Percentiles rank a stretch among this genome's conserved stretches.
These are phyloP conservation scores for Coprinellus micaceus DNA, from an alignment of 768 basidiomycete genomes.

Conservation along the genomic window DNA sequence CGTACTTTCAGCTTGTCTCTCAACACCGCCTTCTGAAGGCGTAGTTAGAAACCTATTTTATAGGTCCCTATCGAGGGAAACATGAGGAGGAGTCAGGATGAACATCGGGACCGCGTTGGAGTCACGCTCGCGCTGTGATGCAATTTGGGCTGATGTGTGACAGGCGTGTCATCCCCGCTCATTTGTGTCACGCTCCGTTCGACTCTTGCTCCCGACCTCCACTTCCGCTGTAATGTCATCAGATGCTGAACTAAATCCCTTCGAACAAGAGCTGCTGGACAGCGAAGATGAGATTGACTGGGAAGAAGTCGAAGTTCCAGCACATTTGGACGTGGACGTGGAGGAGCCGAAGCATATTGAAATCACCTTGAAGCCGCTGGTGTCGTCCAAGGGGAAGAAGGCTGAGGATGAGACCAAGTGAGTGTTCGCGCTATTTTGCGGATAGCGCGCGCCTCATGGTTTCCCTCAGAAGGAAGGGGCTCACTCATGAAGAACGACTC, in stretches of 20 bases:
- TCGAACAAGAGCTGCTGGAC: conserved; percentile 18
- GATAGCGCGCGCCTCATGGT: conserved; percentile 14
- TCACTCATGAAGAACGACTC: conserved; percentile 65
- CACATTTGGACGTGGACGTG: conserved; percentile 23
- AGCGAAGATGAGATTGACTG: conserved; percentile 74
- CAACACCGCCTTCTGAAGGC: no score
- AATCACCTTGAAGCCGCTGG: conserved; percentile 60
- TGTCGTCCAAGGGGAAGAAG: conserved; percentile 37
- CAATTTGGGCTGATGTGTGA: conserved; percentile 8
- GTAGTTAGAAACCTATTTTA: no score
- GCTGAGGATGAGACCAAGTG: conserved; percentile 35
- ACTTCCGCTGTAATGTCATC: background rate
- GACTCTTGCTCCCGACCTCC: background rate
- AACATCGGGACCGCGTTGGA: background rate
- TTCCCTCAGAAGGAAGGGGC: conserved; percentile 40
- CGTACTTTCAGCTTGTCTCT: no score
- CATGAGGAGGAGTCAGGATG: no score
- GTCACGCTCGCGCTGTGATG: background rate
- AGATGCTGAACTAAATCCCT: background rate
- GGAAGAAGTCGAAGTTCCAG: conserved; percentile 71
- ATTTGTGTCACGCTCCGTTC: background rate
- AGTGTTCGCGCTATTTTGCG: conserved; percentile 35
- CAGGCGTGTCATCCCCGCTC: conserved; percentile 9
- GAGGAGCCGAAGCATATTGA: conserved; percentile 24
- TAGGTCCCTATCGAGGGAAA: no score